Evolutionary conservation across 768 basidiomycete species (phyloP).

Genomic region (Boletellus emodensis): DNA sequence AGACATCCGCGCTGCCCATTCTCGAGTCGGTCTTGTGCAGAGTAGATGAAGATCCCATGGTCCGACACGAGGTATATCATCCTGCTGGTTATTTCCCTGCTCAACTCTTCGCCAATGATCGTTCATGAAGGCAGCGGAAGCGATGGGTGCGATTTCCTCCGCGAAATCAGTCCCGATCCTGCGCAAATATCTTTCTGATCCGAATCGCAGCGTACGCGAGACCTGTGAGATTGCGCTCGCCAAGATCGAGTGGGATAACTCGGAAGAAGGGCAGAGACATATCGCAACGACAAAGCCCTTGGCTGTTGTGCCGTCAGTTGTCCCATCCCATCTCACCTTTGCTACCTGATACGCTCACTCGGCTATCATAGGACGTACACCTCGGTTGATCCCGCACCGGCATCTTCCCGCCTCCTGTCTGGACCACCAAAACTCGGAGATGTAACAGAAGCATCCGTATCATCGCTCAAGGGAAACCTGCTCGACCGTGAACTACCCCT

Average conservation of each 20-base stretch:
- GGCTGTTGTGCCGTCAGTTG: conserved; percentile 36
- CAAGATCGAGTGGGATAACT: conserved; percentile 91
- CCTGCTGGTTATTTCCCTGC: neutral
- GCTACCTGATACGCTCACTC: neutral
- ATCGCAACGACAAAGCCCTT: conserved; percentile 28
- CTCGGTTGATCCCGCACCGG: conserved; percentile 88
- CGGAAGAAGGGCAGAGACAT: conserved; percentile 62
- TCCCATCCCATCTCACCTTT: neutral
- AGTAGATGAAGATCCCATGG: conserved; percentile 83
- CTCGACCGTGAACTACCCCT: conserved; percentile 66
- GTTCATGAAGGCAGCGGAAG: conserved; percentile 85
- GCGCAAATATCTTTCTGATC: conserved; percentile 64
- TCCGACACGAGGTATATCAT: conserved; percentile 81
- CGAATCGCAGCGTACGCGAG: conserved; percentile 76
- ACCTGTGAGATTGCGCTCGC: conserved; percentile 97
- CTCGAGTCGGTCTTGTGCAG: conserved; percentile 76
- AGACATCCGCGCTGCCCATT: conserved; percentile 65
- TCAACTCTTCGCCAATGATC: conserved; percentile 8
- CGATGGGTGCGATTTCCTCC: conserved; percentile 90
- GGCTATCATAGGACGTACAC: conserved; percentile 54
- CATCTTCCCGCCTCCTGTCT: conserved; percentile 58
- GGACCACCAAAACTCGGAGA: conserved; percentile 52
- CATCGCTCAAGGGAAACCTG: conserved; percentile 55
- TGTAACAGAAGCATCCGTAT: conserved; percentile 44
- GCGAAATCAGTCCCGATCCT: conserved; percentile 64